A percentile compares a stretch with the other conserved stretches of the same genome.
Conservation (phyloP, 805 yeast genomes). For the Candida railenensis region DNA sequence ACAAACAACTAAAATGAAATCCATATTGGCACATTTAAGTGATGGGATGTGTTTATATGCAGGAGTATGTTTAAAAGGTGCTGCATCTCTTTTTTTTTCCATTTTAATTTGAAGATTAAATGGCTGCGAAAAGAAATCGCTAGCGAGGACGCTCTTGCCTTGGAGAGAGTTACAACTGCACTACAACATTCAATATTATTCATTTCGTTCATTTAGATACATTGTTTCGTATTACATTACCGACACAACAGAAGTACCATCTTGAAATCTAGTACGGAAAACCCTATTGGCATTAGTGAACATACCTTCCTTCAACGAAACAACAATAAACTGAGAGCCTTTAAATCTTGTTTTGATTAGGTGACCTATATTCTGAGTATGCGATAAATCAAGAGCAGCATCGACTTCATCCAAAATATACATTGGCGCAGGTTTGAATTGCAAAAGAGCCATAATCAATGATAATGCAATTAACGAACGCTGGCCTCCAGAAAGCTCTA, state of each 20-base stretch:
- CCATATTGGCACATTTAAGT: neutral
- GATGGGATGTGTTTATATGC: constrained; percentile 1
- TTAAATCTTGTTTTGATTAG: constrained; percentile 91
- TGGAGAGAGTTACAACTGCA: too few relatives aligned
- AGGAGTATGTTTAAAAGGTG: neutral
- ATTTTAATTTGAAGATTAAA: neutral
- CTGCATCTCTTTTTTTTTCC: too few relatives aligned
- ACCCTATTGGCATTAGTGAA: constrained; percentile 95
- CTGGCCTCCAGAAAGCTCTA: constrained; percentile 96
- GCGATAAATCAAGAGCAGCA: constrained; percentile 95
- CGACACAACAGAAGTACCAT: constrained; percentile 91
- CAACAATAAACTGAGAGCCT: constrained; percentile 95
- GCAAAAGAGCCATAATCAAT: constrained; percentile 84
- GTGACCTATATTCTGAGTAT: constrained; percentile 97
- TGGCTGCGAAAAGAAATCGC: neutral
- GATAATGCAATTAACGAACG: constrained; percentile 91
- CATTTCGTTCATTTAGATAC: neutral
- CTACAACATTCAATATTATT: too few relatives aligned
- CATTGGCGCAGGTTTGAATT: constrained; percentile 98
- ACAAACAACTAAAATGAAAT: too few relatives aligned
- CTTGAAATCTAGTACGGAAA: constrained; percentile 91
- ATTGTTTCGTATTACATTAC: constrained; percentile 42
- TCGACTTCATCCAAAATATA: constrained; percentile 97
- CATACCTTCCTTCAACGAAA: constrained; percentile 96
- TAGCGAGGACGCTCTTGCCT: neutral